Evolutionary conservation across 352 stramenopile genomes (phyloP).

Genomic region (Phytophthora ohioensis): DNA sequence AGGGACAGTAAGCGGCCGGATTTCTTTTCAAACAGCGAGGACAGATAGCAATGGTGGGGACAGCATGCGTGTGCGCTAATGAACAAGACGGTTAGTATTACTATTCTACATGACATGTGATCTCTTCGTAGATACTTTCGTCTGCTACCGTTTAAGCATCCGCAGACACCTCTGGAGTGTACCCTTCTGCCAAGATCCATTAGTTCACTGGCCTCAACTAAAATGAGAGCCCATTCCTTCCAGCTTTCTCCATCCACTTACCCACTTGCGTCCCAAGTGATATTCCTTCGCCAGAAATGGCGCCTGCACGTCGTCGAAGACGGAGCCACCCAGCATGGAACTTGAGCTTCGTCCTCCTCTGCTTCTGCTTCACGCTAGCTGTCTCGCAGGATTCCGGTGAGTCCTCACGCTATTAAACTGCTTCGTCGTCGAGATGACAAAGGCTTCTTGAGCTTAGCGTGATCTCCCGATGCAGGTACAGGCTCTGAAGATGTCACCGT

Average conservation of each 20-base stretch:
- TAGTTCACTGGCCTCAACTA: constrained; percentile 7
- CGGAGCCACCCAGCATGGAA: background rate
- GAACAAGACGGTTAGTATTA: constrained; percentile 41
- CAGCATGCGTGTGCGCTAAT: constrained; percentile 33
- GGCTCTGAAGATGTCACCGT: background rate
- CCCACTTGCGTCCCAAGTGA: constrained; percentile 7
- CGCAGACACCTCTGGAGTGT: background rate
- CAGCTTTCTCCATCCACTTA: constrained; percentile 5
- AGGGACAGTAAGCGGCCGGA: constrained; percentile 52
- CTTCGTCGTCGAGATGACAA: background rate
- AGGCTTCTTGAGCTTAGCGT: background rate
- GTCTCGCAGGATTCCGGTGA: constrained; percentile 13
- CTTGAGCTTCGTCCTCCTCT: constrained; percentile 3
- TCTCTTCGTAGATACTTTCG: background rate
- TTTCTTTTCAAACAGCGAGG: constrained; percentile 23
- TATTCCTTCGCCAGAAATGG: constrained; percentile 9
- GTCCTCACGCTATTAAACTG: background rate
- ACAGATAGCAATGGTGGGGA: constrained; percentile 15
- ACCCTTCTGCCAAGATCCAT: constrained; percentile 2
- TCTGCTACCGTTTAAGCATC: background rate
- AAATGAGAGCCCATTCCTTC: constrained; percentile 5
- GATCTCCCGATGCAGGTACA: background rate
- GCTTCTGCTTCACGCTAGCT: background rate
- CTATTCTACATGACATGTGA: constrained; percentile 7
- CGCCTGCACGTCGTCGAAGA: background rate